Conservation (phyloP, 306 rosid genomes). For the Rosa rugosa region DNA sequence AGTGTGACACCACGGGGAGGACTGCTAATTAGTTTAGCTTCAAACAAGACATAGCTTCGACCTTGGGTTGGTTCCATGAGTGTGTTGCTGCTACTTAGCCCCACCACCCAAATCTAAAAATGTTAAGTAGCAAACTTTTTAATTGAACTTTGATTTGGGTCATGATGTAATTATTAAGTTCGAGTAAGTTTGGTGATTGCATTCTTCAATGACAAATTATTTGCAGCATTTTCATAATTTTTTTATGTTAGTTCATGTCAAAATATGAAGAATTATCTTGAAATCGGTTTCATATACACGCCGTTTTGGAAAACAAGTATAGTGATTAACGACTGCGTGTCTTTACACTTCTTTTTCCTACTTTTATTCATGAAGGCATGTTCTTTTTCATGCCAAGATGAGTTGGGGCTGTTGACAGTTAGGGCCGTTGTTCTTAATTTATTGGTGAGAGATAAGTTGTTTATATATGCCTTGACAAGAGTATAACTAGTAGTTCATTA, state of each 20-base stretch:
- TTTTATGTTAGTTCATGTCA: not conserved
- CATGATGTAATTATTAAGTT: not conserved
- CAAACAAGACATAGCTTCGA: too few species aligned
- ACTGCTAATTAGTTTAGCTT: too few species aligned
- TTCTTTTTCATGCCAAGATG: not conserved
- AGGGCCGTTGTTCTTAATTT: too few species aligned
- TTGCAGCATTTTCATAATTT: not conserved
- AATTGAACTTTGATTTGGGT: too few species aligned
- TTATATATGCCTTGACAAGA: too few species aligned
- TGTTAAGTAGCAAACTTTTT: too few species aligned
- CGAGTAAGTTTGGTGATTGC: not conserved
- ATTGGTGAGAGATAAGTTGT: not conserved
- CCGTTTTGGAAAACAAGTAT: not conserved
- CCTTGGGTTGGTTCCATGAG: too few species aligned
- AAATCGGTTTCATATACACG: not conserved
- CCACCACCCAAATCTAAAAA: too few species aligned
- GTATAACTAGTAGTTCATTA: too few species aligned
- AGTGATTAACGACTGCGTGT: not conserved
- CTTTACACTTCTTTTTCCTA: not conserved
- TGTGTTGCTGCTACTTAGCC: too few species aligned
- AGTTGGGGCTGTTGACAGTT: too few species aligned
- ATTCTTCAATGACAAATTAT: slow-evolving; percentile 6
- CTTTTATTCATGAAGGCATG: not conserved
- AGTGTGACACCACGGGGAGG: too few species aligned
- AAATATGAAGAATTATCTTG: not conserved